These are phyloP conservation scores for Ganoderma leucocontextum DNA, from an alignment of 1,284 basidiomycete species.

Conservation along the genomic window DNA sequence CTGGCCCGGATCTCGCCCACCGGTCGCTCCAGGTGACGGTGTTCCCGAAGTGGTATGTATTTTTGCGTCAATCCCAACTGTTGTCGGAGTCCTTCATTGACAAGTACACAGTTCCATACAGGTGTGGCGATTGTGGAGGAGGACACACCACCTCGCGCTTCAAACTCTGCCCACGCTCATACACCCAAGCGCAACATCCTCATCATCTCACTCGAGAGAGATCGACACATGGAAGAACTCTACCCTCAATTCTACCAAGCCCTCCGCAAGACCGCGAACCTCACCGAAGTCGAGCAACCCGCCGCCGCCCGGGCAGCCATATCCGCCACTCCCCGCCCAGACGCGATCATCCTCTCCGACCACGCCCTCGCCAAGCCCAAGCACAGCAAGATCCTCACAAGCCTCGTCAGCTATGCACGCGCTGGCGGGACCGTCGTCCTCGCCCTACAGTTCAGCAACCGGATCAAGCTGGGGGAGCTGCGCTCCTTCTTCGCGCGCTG, in stretches of 20 bases:
- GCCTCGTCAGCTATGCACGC: constrained; percentile 12
- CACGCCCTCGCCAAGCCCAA: constrained; percentile 14
- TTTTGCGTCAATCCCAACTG: not conserved
- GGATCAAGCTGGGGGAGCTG: constrained; percentile 4
- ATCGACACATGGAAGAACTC: constrained; percentile 10
- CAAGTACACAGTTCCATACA: not conserved
- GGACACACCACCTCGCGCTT: not conserved
- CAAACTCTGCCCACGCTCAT: no score
- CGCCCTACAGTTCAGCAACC: constrained; percentile 29
- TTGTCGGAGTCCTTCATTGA: not conserved
- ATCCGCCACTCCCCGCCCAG: constrained; percentile 14
- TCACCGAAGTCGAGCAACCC: constrained; percentile 13
- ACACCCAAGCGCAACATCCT: constrained; percentile 20
- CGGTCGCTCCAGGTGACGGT: not conserved
- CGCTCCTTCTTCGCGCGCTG: constrained; percentile 21
- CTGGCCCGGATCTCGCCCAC: not conserved
- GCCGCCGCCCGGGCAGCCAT: constrained; percentile 19
- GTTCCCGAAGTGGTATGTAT: not conserved
- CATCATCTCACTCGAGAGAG: constrained; percentile 28
- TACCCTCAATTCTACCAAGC: constrained; percentile 28
- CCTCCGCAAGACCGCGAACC: constrained; percentile 22
- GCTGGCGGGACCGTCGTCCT: constrained; percentile 29
- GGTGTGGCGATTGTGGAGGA: not conserved
- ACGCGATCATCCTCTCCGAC: constrained; percentile 32
- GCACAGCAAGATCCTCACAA: constrained; percentile 2